Evolutionary conservation across 441 rosid genomes (phyloP), one percentile per base, ranked within the genome.

Genomic region (Heliophila coronopifolia): DNA sequence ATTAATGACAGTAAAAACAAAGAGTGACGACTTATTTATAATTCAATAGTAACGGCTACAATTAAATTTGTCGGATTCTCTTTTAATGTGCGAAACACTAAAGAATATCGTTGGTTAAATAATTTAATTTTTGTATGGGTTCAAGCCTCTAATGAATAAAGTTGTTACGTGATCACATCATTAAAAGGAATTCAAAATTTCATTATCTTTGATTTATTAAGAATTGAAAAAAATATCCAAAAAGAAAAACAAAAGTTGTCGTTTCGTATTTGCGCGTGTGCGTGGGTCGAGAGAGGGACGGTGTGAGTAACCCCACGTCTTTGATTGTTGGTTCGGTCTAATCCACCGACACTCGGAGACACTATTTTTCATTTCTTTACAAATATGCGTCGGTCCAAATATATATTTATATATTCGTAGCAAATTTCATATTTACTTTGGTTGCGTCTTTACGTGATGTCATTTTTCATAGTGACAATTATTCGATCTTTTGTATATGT

Each of bases 321-420:
- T 49, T 64, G 27, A 64, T 63, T 63, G 68, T 55, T 58, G 52
- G 63, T 63, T 63, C 51, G 57, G 68, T 55, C 47, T 63, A 46
- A 41, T 63, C 68, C 52, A 63, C 68, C 58, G 68, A 63, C 68
- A 63, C 52, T 54, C 32, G 7, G 44, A 11, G n/a, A n/a, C n/a
- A 30, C 50, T 15, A 3, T 9, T 6, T 38, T 61, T 44, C 51
- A 60, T 34, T 51, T 59, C 42, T 39, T 59, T 39, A 40, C 26
- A 40, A 26, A 26, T 33, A 41, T 48, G 57, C 62, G 62, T 55
- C 57, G 34, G 57, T 63, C 68, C 62, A 55, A 55, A 55, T 39
- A 18, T 40, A 15, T n/a, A 23, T 23, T 7, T 9, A n/a, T n/a
- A n/a, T n/a, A n/a, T n/a, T 7, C 24, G 33, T 48, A 40, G 57